Percentiles rank a stretch among this genome's conserved stretches.
Conservation (phyloP, 2,329 filamentous ascomycete genomes). For the Bipolaris victoriae region DNA sequence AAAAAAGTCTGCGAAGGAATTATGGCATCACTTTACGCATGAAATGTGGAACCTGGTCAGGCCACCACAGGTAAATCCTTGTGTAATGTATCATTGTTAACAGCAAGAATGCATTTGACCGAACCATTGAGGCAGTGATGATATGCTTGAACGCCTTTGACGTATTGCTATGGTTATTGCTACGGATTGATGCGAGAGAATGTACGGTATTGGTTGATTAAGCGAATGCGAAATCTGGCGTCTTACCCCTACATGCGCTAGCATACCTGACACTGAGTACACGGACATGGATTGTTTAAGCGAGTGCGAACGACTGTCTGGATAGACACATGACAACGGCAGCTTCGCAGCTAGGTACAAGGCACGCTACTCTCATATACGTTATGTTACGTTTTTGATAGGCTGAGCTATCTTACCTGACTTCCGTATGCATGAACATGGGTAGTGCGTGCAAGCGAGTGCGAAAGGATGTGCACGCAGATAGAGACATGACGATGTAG, state of each 20-base stretch:
- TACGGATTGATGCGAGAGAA: background rate
- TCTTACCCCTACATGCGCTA: conserved; percentile 1
- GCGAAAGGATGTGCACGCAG: no score
- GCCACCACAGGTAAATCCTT: conserved; percentile 5
- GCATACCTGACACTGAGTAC: no score
- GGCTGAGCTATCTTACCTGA: no score
- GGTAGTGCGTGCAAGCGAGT: no score
- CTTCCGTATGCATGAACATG: no score
- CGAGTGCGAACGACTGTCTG: conserved; percentile 6
- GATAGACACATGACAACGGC: background rate
- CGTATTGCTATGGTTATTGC: background rate
- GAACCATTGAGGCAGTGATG: background rate
- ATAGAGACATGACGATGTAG: no score
- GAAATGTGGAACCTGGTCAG: conserved; percentile 9
- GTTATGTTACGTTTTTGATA: no score
- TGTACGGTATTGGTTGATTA: conserved; percentile 2
- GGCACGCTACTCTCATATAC: no score
- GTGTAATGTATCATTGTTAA: conserved; percentile 19
- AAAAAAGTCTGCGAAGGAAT: conserved; percentile 19
- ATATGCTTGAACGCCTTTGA: no score
- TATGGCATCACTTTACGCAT: conserved; percentile 11
- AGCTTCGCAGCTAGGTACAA: no score
- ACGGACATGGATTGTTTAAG: background rate
- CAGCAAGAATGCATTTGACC: background rate
- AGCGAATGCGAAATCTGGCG: conserved; percentile 14